These are phyloP conservation scores for Fraxinus latifolia DNA, from an alignment of 305 asterid species.

Conservation along the genomic window DNA sequence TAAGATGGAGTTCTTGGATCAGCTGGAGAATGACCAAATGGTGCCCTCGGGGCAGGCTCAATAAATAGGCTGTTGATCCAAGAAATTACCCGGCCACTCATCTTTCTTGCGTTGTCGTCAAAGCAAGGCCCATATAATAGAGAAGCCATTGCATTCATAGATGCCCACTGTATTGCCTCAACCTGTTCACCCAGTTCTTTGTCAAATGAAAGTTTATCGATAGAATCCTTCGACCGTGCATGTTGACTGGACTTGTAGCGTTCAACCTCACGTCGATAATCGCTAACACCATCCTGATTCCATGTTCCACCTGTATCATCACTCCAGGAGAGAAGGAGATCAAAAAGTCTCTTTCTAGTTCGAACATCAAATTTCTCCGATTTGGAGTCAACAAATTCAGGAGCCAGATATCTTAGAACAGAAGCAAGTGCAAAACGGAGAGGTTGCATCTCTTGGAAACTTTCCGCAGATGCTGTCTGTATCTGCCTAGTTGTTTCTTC, in stretches of 20 bases:
- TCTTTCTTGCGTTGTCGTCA: conserved; percentile 97
- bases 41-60: conserved; percentile 97
- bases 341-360: conserved; percentile 91
- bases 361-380: conserved; percentile 91
- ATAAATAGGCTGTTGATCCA: conserved; percentile 98
- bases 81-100: conserved; percentile 98
- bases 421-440: conserved; percentile 93
- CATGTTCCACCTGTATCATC: conserved; percentile 90
- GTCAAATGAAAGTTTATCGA: conserved; percentile 91
- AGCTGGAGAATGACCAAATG: conserved; percentile 97
- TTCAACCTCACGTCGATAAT: conserved; percentile 98
- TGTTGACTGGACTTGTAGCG: conserved; percentile 96
- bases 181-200: conserved; percentile 94
- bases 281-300: conserved; percentile 92
- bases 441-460: conserved; percentile 90
- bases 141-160: conserved; percentile 99
- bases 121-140: conserved; percentile 96
- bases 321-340: conserved; percentile 90
- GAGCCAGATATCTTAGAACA: conserved; percentile 91
- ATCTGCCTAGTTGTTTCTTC: conserved; percentile 88
- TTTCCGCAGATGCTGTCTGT: conserved; percentile 67
- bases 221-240: conserved; percentile 90
- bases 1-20: conserved; percentile 99
- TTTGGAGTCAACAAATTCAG: conserved; percentile 96
- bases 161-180: conserved; percentile 98